Evolutionary conservation across 768 basidiomycete species (phyloP).

Genomic region (Dendrothele bispora): DNA sequence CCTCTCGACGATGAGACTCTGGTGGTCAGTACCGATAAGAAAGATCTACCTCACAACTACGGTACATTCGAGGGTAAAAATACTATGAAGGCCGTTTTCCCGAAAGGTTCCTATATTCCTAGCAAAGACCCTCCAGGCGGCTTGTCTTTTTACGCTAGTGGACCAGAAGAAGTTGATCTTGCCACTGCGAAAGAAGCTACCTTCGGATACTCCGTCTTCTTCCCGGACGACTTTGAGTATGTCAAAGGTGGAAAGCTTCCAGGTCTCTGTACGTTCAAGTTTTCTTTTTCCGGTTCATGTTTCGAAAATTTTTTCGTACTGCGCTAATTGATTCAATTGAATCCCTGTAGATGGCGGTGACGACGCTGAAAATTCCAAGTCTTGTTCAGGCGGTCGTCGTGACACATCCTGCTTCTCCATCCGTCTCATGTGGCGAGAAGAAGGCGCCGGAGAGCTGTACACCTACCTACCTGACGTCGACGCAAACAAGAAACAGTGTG

Average conservation of each 20-base stretch:
- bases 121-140: constrained; percentile 50
- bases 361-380: constrained; percentile 40
- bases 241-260: constrained; percentile 72
- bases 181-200: constrained; percentile 65
- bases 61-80: constrained; percentile 49
- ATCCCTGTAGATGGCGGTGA: constrained; percentile 57
- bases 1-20: constrained; percentile 47
- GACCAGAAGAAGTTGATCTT: constrained; percentile 50
- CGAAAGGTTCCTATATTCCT: constrained; percentile 58
- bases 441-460: constrained; percentile 66
- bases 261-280: constrained; percentile 62
- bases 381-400: constrained; percentile 68
- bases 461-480: constrained; percentile 61
- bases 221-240: constrained; percentile 63
- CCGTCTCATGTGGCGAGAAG: constrained; percentile 68
- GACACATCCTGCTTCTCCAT: constrained; percentile 58
- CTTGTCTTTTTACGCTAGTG: constrained; percentile 69
- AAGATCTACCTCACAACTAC: constrained; percentile 38
- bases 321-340: constrained; percentile 9
- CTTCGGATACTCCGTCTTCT: constrained; percentile 62
- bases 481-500: constrained; percentile 51
- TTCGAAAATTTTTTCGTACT: constrained; percentile 7
- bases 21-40: constrained; percentile 38
- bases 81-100: constrained; percentile 53
- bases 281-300: not conserved